A percentile compares a stretch with the other conserved stretches of the same genome.
Conservation (phyloP, 495 filamentous ascomycete genomes). For the Bombardia bombarda region DNA sequence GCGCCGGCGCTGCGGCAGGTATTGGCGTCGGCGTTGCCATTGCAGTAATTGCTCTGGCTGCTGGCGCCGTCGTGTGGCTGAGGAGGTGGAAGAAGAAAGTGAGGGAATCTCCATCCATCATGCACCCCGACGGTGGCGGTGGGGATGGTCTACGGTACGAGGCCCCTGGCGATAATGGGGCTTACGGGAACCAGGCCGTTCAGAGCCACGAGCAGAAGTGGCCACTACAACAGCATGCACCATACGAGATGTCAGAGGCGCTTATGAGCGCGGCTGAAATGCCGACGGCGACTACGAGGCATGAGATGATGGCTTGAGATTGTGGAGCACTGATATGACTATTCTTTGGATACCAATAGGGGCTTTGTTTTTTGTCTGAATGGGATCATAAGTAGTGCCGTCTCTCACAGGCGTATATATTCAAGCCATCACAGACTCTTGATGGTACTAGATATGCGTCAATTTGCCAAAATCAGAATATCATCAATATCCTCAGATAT, state of each 20-base stretch:
- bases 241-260: background rate
- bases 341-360: no score
- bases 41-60: background rate
- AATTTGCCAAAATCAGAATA: no score
- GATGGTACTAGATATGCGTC: no score
- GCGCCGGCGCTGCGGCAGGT: background rate
- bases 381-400: no score
- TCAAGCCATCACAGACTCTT: no score
- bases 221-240: background rate
- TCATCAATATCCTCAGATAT: no score
- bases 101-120: background rate
- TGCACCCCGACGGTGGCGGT: background rate
- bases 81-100: background rate
- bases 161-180: no score
- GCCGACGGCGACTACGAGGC: constrained; percentile 5
- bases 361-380: no score
- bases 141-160: no score
- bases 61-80: background rate
- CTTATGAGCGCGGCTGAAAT: constrained; percentile 1
- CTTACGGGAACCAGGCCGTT: no score
- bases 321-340: no score
- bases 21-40: constrained; percentile 1
- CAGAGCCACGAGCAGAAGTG: background rate
- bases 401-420: no score
- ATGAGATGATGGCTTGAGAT: background rate